These are phyloP conservation scores for Auricularia auricula-judae DNA, from an alignment of 768 basidiomycete genomes.

Conservation along the genomic window DNA sequence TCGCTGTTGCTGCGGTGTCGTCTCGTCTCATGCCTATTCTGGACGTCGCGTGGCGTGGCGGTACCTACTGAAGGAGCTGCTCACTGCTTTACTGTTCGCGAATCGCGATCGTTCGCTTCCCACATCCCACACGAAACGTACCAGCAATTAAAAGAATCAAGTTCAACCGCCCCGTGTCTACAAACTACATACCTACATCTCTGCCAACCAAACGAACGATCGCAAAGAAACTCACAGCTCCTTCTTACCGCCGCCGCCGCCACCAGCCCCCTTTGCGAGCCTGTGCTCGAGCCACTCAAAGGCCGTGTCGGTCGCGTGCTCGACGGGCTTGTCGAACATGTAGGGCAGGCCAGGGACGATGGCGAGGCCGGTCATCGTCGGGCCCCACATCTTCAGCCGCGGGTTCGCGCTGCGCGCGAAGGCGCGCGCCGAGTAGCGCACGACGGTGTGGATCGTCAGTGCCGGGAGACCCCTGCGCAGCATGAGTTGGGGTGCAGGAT, in stretches of 20 bases:
- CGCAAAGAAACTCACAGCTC: neutral
- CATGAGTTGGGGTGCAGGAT: too few relatives aligned
- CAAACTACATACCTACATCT: neutral
- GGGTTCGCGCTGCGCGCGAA: constrained; percentile 47
- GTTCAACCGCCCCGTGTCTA: neutral
- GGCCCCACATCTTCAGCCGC: constrained; percentile 60
- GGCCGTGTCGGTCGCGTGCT: constrained; percentile 50
- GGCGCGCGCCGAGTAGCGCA: constrained; percentile 58
- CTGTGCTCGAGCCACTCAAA: constrained; percentile 63
- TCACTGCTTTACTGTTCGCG: too few relatives aligned
- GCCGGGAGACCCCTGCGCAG: constrained; percentile 62
- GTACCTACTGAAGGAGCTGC: too few relatives aligned
- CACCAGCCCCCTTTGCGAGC: constrained; percentile 30
- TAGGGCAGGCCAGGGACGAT: constrained; percentile 65
- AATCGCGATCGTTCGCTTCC: too few relatives aligned
- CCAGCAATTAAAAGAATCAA: too few relatives aligned
- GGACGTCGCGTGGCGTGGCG: too few relatives aligned
- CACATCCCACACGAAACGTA: too few relatives aligned
- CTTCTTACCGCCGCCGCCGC: neutral
- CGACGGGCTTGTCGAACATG: constrained; percentile 72
- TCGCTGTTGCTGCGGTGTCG: too few relatives aligned
- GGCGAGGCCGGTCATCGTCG: constrained; percentile 53
- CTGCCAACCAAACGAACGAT: neutral
- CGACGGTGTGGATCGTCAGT: constrained; percentile 75
- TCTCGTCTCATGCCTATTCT: too few relatives aligned